phyloP scores from a whole-genome alignment of 192 early-diverging fungal genomes.

The Coemansia sp. region DNA sequence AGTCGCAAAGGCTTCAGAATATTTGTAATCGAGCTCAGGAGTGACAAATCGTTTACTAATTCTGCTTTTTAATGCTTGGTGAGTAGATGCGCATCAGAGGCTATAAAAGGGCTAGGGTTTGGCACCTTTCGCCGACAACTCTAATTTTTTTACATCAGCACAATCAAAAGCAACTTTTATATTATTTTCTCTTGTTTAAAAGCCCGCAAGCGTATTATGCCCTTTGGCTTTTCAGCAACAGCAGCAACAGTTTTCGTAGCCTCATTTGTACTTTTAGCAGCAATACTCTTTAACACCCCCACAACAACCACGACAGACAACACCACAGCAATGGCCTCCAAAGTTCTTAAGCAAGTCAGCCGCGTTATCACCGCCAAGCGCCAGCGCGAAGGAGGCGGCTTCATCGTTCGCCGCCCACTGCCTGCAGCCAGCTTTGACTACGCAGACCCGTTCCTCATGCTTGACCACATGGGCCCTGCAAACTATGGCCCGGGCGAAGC shows the following conservation, averaged over 20 bases:
- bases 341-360: conserved; percentile 42
- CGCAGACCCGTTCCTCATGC: conserved; percentile 89
- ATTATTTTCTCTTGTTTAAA: neutral
- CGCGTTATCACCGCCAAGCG: conserved; percentile 47
- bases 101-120: conserved; percentile 5
- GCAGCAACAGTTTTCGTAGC: conserved; percentile 15
- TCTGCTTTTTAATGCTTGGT: neutral
- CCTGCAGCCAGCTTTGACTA: conserved; percentile 66
- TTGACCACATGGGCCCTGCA: conserved; percentile 67
- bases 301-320: neutral
- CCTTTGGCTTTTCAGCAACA: conserved; percentile 17
- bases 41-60: conserved; percentile 3
- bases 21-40: neutral
- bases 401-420: conserved; percentile 77
- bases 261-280: conserved; percentile 48
- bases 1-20: neutral
- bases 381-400: conserved; percentile 80
- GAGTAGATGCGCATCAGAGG: neutral
- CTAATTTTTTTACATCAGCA: neutral
- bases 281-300: conserved; percentile 22
- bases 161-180: neutral
- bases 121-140: neutral
- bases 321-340: conserved; percentile 31
- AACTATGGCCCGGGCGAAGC: conserved; percentile 61
- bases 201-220: conserved; percentile 16